Conservation (phyloP, 2,329 filamentous ascomycete genomes). For the Phaeosphaeriaceae sp. region DNA sequence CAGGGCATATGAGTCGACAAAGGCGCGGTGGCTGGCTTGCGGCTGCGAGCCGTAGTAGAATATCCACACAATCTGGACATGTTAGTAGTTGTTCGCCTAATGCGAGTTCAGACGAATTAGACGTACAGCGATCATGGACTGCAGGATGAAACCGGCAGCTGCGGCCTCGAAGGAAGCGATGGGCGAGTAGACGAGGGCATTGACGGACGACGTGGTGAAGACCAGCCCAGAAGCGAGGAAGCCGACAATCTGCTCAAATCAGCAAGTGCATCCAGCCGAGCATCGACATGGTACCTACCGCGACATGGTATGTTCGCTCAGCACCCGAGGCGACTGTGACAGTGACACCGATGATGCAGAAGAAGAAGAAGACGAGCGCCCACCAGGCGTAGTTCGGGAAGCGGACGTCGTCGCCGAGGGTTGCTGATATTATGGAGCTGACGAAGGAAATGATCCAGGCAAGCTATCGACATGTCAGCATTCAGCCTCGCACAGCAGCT, state of each 20-base stretch:
- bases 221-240: conserved; percentile 85
- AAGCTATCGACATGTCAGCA: conserved; percentile 63
- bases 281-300: conserved; percentile 57
- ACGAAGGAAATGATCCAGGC: conserved; percentile 96
- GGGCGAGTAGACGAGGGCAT: conserved; percentile 80
- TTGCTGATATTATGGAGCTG: conserved; percentile 76
- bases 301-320: conserved; percentile 87
- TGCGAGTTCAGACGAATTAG: background rate
- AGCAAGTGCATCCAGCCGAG: conserved; percentile 20
- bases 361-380: conserved; percentile 84
- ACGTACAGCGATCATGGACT: conserved; percentile 89
- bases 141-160: conserved; percentile 89
- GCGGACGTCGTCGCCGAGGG: conserved; percentile 47
- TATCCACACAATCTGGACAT: conserved; percentile 86
- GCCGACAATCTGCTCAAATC: conserved; percentile 70
- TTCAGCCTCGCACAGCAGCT: conserved; percentile 11
- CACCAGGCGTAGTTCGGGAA: conserved; percentile 95
- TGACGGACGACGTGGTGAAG: conserved; percentile 84
- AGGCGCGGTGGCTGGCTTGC: conserved; percentile 82
- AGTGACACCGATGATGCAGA: conserved; percentile 79
- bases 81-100: conserved; percentile 28
- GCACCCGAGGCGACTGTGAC: conserved; percentile 85
- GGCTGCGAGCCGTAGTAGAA: conserved; percentile 98
- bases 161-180: conserved; percentile 81
- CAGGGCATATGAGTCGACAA: conserved; percentile 93